Evolutionary conservation across 2,329 filamentous ascomycete species (phyloP), one percentile per base, ranked within the genome.

Genomic region (Colletotrichum echinochloae): DNA sequence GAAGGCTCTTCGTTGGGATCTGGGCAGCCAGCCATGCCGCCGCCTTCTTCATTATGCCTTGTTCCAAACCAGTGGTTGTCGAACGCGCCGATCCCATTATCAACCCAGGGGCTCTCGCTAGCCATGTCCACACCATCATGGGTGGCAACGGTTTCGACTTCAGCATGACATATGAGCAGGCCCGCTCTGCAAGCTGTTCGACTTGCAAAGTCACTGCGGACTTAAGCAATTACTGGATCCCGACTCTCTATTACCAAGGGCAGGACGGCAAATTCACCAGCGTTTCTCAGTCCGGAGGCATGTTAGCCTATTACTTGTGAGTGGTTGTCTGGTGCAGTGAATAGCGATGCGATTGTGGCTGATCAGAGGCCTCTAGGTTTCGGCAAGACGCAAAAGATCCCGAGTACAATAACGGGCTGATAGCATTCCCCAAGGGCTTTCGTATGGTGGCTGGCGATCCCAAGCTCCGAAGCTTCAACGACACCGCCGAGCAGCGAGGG

Each of bases 171-270:
- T 90, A 86, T 75, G 80, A 83, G 11, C 80, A 84, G 44, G 86
- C 87, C n/a, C 81, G 83, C 66, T 77, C 78, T 30, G 86, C 88
- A 1, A 84, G 84, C 14, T 93, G 91, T 78, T 90, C 90, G 1
- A 90, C 90, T 5, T 92, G 91, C 78, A 83, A 84, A 41, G 89
- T 90, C 65, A 83, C 84, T 35, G 81, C 88, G 72, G 90, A 92
- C 77, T 81, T 87, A 67, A 91, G 87, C 65, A 91, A 89, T 75
- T 93, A 93, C 80, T 93, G 91, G 91, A 88, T 88, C 20, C 90
- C 91, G 0, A 83, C 84, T 71, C 80, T 92, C 1, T 81, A 79
- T 73, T 83, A 82, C 67, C 79, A 86, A 69, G 83, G 85, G 54
- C 76, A 84, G 52, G 86, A 90, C 75, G 89, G 89, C 16, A 86